These are phyloP conservation scores for Ophiostoma sp. DNA, from an alignment of 2,329 filamentous ascomycete species.

Conservation along the genomic window DNA sequence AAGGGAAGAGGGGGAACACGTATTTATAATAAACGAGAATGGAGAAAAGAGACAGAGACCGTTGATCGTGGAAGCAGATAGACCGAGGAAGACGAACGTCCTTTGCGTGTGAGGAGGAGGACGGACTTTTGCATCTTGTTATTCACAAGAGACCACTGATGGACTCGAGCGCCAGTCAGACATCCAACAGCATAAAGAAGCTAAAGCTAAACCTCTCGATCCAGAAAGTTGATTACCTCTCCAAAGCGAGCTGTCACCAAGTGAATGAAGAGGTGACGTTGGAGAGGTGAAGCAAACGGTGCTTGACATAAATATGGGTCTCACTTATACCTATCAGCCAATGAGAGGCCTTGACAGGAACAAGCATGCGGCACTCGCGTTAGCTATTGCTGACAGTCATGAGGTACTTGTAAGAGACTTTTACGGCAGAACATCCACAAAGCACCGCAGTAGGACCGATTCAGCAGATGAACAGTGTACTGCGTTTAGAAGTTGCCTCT, in stretches of 20 bases:
- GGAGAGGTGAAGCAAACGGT: background rate
- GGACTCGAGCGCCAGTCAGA: no score
- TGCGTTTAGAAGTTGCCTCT: background rate
- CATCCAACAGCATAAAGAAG: no score
- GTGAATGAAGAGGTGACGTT: slow-evolving; percentile 3
- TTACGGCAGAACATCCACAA: background rate
- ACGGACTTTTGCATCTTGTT: background rate
- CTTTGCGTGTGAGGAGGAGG: background rate
- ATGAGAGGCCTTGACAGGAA: background rate
- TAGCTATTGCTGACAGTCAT: no score
- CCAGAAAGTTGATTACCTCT: background rate
- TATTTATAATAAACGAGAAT: background rate
- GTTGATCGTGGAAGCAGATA: background rate
- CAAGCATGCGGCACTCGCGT: no score
- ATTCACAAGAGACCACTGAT: no score
- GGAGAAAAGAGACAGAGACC: background rate
- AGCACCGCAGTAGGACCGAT: background rate
- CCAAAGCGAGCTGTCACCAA: background rate
- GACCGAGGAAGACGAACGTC: background rate
- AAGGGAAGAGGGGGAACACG: background rate
- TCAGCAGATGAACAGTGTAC: background rate
- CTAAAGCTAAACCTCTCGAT: background rate
- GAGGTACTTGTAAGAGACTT: no score
- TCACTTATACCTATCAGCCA: background rate
- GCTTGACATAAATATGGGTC: background rate